Evolutionary conservation across 352 stramenopile genomes (phyloP).

Genomic region (Phytophthora niederhauseri): DNA sequence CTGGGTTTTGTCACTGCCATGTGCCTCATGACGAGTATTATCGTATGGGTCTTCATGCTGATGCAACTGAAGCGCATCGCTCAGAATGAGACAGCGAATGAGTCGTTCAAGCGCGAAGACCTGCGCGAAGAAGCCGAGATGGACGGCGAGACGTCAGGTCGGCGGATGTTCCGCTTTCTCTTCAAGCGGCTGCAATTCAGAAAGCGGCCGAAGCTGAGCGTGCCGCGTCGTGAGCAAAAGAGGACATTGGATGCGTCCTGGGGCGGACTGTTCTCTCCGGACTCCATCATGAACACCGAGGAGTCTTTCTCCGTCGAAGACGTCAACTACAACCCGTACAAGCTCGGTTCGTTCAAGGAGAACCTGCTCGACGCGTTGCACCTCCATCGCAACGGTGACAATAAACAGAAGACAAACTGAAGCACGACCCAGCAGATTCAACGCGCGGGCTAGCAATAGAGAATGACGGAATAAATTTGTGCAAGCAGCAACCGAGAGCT

Average conservation of each 20-base stretch:
- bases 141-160: conserved; percentile 47
- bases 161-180: conserved; percentile 52
- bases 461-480: conserved; percentile 39
- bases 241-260: conserved; percentile 74
- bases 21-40: conserved; percentile 58
- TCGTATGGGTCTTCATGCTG: conserved; percentile 76
- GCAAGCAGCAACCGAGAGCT: conserved; percentile 28
- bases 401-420: conserved; percentile 44
- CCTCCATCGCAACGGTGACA: conserved; percentile 7
- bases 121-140: conserved; percentile 63
- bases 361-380: conserved; percentile 72
- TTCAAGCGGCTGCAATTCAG: conserved; percentile 48
- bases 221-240: conserved; percentile 45
- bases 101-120: conserved; percentile 85
- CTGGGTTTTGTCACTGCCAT: conserved; percentile 75
- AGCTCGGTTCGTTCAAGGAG: conserved; percentile 55
- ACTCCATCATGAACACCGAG: conserved; percentile 79
- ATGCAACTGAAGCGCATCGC: conserved; percentile 78
- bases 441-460: conserved; percentile 18
- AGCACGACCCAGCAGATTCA: not conserved
- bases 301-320: conserved; percentile 71
- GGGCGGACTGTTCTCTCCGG: conserved; percentile 73
- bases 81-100: conserved; percentile 78
- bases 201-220: conserved; percentile 28
- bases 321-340: conserved; percentile 84